phyloP scores from a whole-genome alignment of 2,329 filamentous ascomycete species.

The Colletotrichum costaricense region DNA sequence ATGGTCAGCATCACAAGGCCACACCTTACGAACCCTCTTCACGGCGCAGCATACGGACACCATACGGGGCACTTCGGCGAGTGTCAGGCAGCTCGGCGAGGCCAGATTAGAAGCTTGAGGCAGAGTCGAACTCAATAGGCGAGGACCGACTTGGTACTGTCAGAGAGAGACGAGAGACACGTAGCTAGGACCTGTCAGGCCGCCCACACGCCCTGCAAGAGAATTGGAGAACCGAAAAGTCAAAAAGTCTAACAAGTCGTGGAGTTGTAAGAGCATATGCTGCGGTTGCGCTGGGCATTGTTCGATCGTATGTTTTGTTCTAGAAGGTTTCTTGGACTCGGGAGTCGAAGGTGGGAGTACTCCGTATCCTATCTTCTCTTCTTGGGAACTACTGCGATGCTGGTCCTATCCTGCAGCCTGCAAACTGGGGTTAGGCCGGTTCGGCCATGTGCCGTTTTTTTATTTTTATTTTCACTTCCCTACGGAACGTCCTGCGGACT shows the following conservation, averaged over 20 bases:
- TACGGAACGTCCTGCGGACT: not conserved
- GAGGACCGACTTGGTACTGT: not conserved
- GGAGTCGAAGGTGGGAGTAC: not conserved
- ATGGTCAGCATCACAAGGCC: not conserved
- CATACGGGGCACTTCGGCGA: slow-evolving; percentile 84
- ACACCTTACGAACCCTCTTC: not conserved
- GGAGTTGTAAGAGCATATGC: not conserved
- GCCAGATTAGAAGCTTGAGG: not conserved
- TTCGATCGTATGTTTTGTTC: not conserved
- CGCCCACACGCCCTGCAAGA: not conserved
- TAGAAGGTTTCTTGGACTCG: not conserved
- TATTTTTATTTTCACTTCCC: no score
- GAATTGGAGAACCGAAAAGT: not conserved
- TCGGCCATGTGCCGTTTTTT: not conserved
- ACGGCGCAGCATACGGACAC: slow-evolving; percentile 62
- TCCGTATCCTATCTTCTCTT: no score
- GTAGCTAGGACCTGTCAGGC: not conserved
- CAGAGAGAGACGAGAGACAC: not conserved
- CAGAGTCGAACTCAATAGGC: not conserved
- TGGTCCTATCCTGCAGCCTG: not conserved
- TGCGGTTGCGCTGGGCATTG: not conserved
- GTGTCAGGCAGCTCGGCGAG: slow-evolving; percentile 68
- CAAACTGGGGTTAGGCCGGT: not conserved
- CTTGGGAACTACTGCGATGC: not conserved
- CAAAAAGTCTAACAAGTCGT: not conserved